Conservation (phyloP, 1,284 basidiomycete species). For the Austropuccinia psidii region DNA sequence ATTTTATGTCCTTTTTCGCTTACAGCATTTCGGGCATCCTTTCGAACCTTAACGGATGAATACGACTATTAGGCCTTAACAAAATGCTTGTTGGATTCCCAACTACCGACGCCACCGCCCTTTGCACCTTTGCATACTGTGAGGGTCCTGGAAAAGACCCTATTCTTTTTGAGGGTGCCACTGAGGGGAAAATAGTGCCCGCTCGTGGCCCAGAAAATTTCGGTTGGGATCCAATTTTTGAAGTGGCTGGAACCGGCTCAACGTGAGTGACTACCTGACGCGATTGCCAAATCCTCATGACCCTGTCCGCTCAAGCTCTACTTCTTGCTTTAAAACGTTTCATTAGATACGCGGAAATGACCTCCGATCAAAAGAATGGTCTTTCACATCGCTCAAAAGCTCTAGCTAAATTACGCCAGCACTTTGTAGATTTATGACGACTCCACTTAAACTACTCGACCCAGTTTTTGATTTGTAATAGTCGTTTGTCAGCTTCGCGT, state of each 20-base stretch:
- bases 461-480: too few relatives aligned
- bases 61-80: slow-evolving; percentile 62
- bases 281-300: slow-evolving; percentile 30
- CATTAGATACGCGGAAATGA: slow-evolving; percentile 91
- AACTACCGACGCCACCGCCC: slow-evolving; percentile 70
- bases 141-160: slow-evolving; percentile 69
- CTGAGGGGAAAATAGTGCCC: slow-evolving; percentile 77
- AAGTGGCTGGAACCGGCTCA: slow-evolving; percentile 60
- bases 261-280: slow-evolving; percentile 57
- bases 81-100: slow-evolving; percentile 74
- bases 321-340: background rate
- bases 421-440: slow-evolving; percentile 51
- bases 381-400: slow-evolving; percentile 86
- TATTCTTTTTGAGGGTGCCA: slow-evolving; percentile 82
- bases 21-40: background rate
- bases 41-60: background rate
- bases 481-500: too few relatives aligned
- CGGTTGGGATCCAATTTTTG: slow-evolving; percentile 89
- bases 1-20: too few relatives aligned
- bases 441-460: too few relatives aligned
- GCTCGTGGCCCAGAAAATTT: slow-evolving; percentile 67
- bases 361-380: slow-evolving; percentile 69
- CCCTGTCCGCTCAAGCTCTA: background rate
- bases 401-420: slow-evolving; percentile 66
- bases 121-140: slow-evolving; percentile 92